A percentile compares a stretch with the other conserved stretches of the same genome.
Conservation (phyloP, 257 asterid species). For the Solanum medicagineum region DNA sequence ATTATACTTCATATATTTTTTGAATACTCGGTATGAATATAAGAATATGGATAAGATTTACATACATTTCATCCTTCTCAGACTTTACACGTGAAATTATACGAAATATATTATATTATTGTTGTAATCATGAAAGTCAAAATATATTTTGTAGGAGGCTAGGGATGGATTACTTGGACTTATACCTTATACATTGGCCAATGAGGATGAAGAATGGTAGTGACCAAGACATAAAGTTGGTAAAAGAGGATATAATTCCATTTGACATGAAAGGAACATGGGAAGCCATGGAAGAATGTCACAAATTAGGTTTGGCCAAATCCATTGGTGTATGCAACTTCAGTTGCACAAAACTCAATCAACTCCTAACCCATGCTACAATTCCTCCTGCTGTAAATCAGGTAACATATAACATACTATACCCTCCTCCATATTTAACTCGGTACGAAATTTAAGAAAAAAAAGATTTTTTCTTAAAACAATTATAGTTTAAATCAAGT, state of each 20-base stretch:
- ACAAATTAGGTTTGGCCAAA: slow-evolving; percentile 29
- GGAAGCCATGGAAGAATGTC: slow-evolving; percentile 52
- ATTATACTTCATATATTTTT: not conserved
- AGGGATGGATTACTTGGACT: slow-evolving; percentile 35
- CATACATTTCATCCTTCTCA: not conserved
- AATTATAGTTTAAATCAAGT: too few relatives aligned
- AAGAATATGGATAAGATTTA: too few relatives aligned
- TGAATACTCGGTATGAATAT: too few relatives aligned
- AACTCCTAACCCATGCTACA: slow-evolving; percentile 13
- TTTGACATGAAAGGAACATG: slow-evolving; percentile 32
- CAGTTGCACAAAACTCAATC: slow-evolving; percentile 30
- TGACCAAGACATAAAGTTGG: not conserved
- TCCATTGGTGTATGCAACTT: slow-evolving; percentile 58
- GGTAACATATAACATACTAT: slow-evolving; percentile 2
- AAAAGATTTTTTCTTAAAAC: too few relatives aligned
- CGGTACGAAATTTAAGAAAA: not conserved
- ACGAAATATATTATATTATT: too few relatives aligned
- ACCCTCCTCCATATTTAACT: not conserved
- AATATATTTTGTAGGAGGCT: slow-evolving; percentile 9
- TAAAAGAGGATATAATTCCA: slow-evolving; percentile 18
- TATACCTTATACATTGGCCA: slow-evolving; percentile 49
- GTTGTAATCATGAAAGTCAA: not conserved
- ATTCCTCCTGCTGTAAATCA: slow-evolving; percentile 45
- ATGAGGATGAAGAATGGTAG: slow-evolving; percentile 9
- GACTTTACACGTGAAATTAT: not conserved